Conservation (phyloP, 1,139 yeast genomes). For the Pneumocystis sp. region DNA sequence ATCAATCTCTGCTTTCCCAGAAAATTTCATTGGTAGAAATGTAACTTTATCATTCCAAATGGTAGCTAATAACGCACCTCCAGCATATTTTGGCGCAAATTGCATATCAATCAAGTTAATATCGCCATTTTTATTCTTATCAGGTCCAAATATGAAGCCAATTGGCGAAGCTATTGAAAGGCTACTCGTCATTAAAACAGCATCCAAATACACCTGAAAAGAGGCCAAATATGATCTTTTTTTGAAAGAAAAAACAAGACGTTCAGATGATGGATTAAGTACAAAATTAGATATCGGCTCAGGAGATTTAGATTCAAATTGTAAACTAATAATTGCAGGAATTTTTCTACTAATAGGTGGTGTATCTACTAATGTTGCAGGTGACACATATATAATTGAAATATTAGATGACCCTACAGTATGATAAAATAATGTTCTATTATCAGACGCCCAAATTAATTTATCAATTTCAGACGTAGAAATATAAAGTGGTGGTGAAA, state of each 20-base stretch:
- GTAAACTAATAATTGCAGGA: neutral
- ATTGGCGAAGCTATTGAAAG: neutral
- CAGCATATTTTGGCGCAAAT: neutral
- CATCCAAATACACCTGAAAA: neutral
- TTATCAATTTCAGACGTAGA: neutral
- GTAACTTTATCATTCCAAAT: neutral
- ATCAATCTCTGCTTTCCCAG: neutral
- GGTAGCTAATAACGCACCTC: neutral
- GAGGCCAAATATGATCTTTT: neutral
- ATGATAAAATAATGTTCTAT: neutral
- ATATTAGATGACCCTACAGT: neutral
- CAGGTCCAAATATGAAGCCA: neutral
- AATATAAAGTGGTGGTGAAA: neutral
- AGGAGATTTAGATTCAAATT: neutral
- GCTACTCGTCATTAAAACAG: neutral
- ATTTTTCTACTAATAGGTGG: neutral
- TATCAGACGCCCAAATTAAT: neutral
- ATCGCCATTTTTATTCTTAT: neutral
- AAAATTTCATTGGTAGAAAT: neutral
- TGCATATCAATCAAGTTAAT: neutral
- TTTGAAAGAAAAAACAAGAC: neutral
- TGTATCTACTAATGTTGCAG: neutral
- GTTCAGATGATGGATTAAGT: neutral
- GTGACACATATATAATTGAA: neutral
- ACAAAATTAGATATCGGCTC: neutral